phyloP scores from a whole-genome alignment of 73 alveolate species.

The Paraurostyla sp. region DNA sequence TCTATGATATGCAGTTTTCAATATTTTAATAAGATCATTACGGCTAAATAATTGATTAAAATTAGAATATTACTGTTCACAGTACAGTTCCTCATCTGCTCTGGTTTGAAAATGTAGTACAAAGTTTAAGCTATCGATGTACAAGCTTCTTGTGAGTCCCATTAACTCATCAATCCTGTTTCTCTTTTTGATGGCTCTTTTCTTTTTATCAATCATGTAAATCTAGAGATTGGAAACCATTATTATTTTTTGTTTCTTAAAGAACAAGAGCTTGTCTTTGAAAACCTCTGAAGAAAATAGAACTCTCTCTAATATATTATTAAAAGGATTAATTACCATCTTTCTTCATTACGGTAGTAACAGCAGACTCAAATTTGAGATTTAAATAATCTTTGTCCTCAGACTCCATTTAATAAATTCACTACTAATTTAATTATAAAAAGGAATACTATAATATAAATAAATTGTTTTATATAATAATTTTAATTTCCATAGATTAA shows the following conservation, averaged over 20 bases:
- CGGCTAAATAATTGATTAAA: slow-evolving; percentile 7
- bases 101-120: slow-evolving; percentile 5
- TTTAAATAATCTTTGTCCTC: slow-evolving; percentile 39
- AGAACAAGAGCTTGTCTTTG: slow-evolving; percentile 23
- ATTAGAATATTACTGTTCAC: background rate
- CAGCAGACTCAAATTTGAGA: background rate
- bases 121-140: background rate
- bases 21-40: background rate
- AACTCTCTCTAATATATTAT: background rate
- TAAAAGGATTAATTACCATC: background rate
- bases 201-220: slow-evolving; percentile 13
- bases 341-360: background rate
- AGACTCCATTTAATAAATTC: background rate
- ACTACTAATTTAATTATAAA: background rate
- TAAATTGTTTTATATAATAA: background rate
- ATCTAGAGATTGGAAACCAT: background rate
- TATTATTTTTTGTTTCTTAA: slow-evolving; percentile 19
- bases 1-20: background rate
- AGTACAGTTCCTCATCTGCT: slow-evolving; percentile 28
- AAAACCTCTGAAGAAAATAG: slow-evolving; percentile 22
- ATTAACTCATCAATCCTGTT: slow-evolving; percentile 3
- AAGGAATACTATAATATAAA: no score
- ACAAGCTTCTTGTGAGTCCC: slow-evolving; percentile 25
- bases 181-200: background rate
- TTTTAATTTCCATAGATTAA: slow-evolving; percentile 51